phyloP scores from a whole-genome alignment of 768 basidiomycete genomes.

The Hydnomerulius pinastri region DNA sequence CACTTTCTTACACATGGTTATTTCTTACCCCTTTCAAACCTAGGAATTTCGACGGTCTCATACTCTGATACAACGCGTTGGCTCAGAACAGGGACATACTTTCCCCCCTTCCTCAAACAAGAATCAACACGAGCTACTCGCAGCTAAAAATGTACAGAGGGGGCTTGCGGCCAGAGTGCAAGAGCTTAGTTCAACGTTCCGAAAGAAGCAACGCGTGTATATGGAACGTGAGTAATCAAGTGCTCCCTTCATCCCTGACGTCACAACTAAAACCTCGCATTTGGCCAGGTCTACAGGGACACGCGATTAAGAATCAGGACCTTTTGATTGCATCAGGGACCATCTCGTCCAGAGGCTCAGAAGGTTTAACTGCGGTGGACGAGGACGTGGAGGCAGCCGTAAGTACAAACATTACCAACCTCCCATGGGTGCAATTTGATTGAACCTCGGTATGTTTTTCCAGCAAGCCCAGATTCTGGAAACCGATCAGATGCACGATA shows the following conservation, averaged over 20 bases:
- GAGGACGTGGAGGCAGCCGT: conserved; percentile 90
- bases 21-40: conserved; percentile 4
- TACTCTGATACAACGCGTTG: conserved; percentile 69
- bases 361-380: conserved; percentile 81
- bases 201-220: conserved; percentile 97
- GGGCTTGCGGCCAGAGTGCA: conserved; percentile 96
- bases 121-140: conserved; percentile 54
- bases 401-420: conserved; percentile 36
- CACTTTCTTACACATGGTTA: conserved; percentile 11
- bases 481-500: conserved; percentile 39
- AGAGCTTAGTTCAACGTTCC: conserved; percentile 86
- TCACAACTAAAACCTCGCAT: conserved; percentile 18
- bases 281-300: conserved; percentile 84
- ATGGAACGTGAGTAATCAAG: conserved; percentile 82
- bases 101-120: conserved; percentile 61
- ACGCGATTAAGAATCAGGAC: conserved; percentile 97
- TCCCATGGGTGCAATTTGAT: conserved; percentile 13
- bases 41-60: conserved; percentile 45
- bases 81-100: conserved; percentile 52
- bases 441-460: conserved; percentile 8
- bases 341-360: conserved; percentile 78
- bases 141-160: conserved; percentile 93
- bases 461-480: conserved; percentile 39
- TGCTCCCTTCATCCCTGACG: conserved; percentile 2
- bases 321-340: conserved; percentile 87